Conservation (phyloP, 1,284 basidiomycete species). For the Cryptococcus maquisensis region DNA sequence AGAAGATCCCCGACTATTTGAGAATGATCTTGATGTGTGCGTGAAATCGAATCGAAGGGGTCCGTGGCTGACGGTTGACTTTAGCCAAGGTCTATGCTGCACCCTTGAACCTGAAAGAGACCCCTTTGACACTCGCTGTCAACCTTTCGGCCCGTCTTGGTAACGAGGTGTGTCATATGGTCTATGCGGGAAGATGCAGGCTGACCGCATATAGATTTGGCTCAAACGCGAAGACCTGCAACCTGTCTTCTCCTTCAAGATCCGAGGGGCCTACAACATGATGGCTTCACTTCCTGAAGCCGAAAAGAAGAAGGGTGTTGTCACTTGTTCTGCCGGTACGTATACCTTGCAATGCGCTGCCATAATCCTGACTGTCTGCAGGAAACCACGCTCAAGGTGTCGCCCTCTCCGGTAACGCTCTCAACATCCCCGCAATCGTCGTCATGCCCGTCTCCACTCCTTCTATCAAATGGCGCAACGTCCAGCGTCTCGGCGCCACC, state of each 20-base stretch:
- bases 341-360: slow-evolving; percentile 88
- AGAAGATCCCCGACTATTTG: slow-evolving; percentile 79
- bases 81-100: slow-evolving; percentile 79
- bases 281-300: slow-evolving; percentile 87
- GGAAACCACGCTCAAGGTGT: slow-evolving; percentile 99
- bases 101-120: slow-evolving; percentile 72
- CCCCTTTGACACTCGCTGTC: slow-evolving; percentile 79
- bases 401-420: slow-evolving; percentile 76
- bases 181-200: neutral
- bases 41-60: slow-evolving; percentile 10
- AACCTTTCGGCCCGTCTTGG: slow-evolving; percentile 84
- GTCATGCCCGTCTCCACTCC: slow-evolving; percentile 97
- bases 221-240: slow-evolving; percentile 98
- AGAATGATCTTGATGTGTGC: slow-evolving; percentile 76
- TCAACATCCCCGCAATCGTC: slow-evolving; percentile 91
- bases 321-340: slow-evolving; percentile 96
- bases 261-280: slow-evolving; percentile 96
- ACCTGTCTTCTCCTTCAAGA: slow-evolving; percentile 98
- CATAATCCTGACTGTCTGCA: slow-evolving; percentile 56
- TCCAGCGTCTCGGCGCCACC: slow-evolving; percentile 86
- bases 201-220: slow-evolving; percentile 58
- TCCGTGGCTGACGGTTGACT: neutral
- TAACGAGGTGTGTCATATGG: slow-evolving; percentile 58
- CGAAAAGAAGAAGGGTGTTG: slow-evolving; percentile 94
- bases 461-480: slow-evolving; percentile 92